phyloP scores from a whole-genome alignment of 371 early-diverging fungal genomes.

The Mucor racemosus region DNA sequence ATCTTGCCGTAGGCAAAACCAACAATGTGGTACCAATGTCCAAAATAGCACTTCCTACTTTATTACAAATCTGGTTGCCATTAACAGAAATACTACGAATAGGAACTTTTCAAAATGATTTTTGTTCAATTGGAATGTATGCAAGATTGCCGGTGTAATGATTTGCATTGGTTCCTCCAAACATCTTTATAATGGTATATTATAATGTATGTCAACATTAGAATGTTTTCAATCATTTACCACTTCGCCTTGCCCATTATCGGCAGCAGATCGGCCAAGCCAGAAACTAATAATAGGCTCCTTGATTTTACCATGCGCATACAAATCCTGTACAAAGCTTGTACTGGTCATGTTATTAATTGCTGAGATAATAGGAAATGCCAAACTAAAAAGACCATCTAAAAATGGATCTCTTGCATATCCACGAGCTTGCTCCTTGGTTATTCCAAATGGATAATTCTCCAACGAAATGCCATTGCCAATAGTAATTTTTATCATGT shows the following conservation, averaged over 20 bases:
- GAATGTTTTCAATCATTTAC: slow-evolving; percentile 17
- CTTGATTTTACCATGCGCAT: slow-evolving; percentile 17
- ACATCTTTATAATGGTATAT: slow-evolving; percentile 12
- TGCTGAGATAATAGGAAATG: slow-evolving; percentile 42
- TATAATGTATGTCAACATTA: neutral
- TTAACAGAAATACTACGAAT: slow-evolving; percentile 30
- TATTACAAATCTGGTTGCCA: slow-evolving; percentile 2
- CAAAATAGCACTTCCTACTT: slow-evolving; percentile 33
- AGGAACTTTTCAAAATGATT: slow-evolving; percentile 47
- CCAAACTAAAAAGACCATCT: slow-evolving; percentile 60
- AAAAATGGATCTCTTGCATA: slow-evolving; percentile 38
- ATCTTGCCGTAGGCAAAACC: slow-evolving; percentile 38
- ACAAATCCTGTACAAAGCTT: slow-evolving; percentile 24
- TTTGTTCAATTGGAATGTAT: slow-evolving; percentile 33
- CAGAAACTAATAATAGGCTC: slow-evolving; percentile 35
- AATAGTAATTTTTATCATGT: slow-evolving; percentile 39
- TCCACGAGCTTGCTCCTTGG: neutral
- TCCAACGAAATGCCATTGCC: slow-evolving; percentile 23
- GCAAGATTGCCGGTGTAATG: slow-evolving; percentile 36
- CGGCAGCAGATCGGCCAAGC: slow-evolving; percentile 37
- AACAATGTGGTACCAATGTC: slow-evolving; percentile 51
- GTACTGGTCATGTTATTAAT: slow-evolving; percentile 28
- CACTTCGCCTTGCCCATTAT: slow-evolving; percentile 43
- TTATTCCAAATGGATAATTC: slow-evolving; percentile 32
- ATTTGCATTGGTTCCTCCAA: slow-evolving; percentile 23